These are phyloP conservation scores for Claviceps citrina DNA, from an alignment of 2,329 filamentous ascomycete species.

Conservation along the genomic window DNA sequence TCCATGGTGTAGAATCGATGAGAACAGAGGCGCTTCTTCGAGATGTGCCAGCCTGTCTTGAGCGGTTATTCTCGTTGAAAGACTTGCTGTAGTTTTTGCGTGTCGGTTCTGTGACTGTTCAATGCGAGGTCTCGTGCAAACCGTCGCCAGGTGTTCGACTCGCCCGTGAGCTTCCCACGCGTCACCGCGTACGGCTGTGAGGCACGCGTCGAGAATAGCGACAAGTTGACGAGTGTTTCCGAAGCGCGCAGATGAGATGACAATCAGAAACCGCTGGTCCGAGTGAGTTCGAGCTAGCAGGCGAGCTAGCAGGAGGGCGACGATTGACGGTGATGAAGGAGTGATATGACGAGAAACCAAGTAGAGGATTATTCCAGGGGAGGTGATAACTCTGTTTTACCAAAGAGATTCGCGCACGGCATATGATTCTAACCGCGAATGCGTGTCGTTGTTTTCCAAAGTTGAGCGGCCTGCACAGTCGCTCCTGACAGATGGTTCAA, in stretches of 20 bases:
- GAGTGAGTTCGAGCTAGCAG: background rate
- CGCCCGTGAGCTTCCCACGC: background rate
- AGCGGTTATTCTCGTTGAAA: background rate
- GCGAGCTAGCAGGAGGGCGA: background rate
- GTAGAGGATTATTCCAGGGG: background rate
- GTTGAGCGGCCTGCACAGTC: background rate
- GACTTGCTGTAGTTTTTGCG: background rate
- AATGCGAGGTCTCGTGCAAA: background rate
- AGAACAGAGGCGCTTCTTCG: background rate
- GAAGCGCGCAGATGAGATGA: background rate
- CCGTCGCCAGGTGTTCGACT: background rate
- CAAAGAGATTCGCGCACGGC: too few relatives aligned
- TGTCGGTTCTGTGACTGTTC: background rate
- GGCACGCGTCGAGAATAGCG: too few relatives aligned
- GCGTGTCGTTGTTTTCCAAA: background rate
- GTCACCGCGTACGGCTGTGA: background rate
- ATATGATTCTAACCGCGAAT: background rate
- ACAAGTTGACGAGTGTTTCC: too few relatives aligned
- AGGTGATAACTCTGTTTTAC: background rate
- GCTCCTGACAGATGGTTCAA: background rate
- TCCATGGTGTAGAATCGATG: slow-evolving; percentile 27
- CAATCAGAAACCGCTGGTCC: background rate
- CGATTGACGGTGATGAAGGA: background rate
- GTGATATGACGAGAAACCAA: background rate
- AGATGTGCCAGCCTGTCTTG: background rate